Base-by-base conservation (phyloP, 768 basidiomycete species). In the Suillus placidus region DNA sequence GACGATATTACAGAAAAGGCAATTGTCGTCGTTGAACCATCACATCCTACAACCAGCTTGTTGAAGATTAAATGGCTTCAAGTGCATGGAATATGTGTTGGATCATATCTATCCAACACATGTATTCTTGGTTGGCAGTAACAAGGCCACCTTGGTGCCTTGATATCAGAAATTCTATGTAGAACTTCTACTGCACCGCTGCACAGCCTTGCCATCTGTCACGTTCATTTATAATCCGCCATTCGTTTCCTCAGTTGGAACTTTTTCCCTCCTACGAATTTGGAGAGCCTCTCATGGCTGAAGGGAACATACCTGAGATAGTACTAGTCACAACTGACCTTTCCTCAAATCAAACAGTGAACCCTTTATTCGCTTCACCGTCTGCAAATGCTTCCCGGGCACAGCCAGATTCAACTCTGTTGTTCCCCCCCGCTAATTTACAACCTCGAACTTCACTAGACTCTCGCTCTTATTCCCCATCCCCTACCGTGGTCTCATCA, bases 241-340 rank as follows among this genome's bases (percentile, higher is more conserved):
- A 4, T 6, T 60, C 34, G n/a, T 10, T 26, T 16, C 26, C 12
- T 51, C 3, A 12, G 16, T 26, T 60, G 18, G 58, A 37, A 35
- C 57, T 60, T 30, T 32, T 43, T 45, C 18, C 30, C 13, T 32
- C 49, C 49, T 42, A 43, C 40, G 42, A 55, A 61, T 61, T 38
- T 26, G 6, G 23, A 26, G 13, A 18, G 0, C 20, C 2, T 42
- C 40, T 32, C 66, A 71, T 78, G 75, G 20, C 70, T n/a, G 52
- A 68, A 32, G 26, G 70, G 9, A 70, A 67, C 67, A 79, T 79
- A 2, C 76, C 76, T 45, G 76, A 76, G 26, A 78, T 79, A 63
- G n/a, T n/a, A n/a, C n/a, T n/a, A n/a, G 77, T 78, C 62, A 78
- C 77, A 0, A 78, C 73, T 16, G 77, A 78, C 71, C 70, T 79